Evolutionary conservation across 768 basidiomycete species (phyloP).

Genomic region (Pilatotrama ljubarskyi): DNA sequence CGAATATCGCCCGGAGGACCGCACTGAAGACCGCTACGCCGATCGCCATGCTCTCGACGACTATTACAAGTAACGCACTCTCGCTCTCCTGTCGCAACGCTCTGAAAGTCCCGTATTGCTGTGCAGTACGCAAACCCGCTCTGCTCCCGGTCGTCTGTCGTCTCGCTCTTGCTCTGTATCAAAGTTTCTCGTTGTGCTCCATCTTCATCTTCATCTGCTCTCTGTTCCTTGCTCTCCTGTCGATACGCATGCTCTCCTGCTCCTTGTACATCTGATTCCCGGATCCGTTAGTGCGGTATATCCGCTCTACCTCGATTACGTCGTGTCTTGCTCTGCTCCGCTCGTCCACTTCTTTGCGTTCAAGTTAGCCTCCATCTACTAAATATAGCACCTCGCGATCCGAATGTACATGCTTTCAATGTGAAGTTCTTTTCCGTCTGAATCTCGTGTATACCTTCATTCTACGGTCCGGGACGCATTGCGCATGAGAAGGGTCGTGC

Average conservation of each 20-base stretch:
- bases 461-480: too few species aligned
- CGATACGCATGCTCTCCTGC: neutral
- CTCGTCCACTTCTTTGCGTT: too few species aligned
- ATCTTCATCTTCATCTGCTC: too few species aligned
- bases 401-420: too few species aligned
- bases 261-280: neutral
- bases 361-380: too few species aligned
- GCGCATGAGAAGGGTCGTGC: too few species aligned
- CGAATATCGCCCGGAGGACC: conserved; percentile 10
- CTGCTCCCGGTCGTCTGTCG: neutral
- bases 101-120: neutral
- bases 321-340: too few species aligned
- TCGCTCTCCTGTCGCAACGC: neutral
- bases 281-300: neutral
- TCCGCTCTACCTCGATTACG: too few species aligned
- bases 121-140: neutral
- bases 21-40: neutral
- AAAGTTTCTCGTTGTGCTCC: too few species aligned
- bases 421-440: too few species aligned
- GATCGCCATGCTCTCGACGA: conserved; percentile 8
- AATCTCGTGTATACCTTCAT: too few species aligned
- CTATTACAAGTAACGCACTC: conserved; percentile 14
- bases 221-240: neutral
- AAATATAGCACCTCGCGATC: too few species aligned
- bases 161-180: neutral